Conservation (phyloP, 2,329 filamentous ascomycete genomes). For the Orbilia ellipsospora region DNA sequence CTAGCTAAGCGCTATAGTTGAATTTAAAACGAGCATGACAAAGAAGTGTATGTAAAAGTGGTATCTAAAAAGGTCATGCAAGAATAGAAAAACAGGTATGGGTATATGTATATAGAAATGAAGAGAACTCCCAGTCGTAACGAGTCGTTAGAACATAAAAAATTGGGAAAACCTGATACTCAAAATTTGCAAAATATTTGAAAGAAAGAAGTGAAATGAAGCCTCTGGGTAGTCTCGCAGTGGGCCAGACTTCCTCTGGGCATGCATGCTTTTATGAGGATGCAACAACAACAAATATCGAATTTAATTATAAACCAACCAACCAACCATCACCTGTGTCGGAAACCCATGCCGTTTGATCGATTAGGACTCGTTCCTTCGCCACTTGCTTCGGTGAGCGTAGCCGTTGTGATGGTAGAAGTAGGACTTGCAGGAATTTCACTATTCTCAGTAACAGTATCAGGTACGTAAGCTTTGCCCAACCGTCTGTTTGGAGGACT, state of each 20-base stretch:
- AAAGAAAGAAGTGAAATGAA: slow-evolving; percentile 1
- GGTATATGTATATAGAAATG: slow-evolving; percentile 49
- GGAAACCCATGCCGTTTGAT: neutral
- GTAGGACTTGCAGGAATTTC: slow-evolving; percentile 32
- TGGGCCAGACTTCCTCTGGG: too few species aligned
- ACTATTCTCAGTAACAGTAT: slow-evolving; percentile 41
- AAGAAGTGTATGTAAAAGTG: slow-evolving; percentile 1
- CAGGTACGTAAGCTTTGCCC: slow-evolving; percentile 35
- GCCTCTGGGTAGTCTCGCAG: neutral
- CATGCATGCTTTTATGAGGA: neutral
- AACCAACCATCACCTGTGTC: neutral
- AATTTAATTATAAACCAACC: neutral
- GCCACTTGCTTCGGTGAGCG: slow-evolving; percentile 32
- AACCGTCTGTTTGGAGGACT: slow-evolving; percentile 25
- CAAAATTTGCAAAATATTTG: neutral
- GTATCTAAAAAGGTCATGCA: slow-evolving; percentile 18
- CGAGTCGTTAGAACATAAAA: slow-evolving; percentile 33
- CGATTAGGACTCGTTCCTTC: slow-evolving; percentile 27
- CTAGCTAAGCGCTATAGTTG: slow-evolving; percentile 3
- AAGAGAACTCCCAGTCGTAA: slow-evolving; percentile 41
- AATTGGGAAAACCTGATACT: neutral
- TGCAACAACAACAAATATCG: too few species aligned
- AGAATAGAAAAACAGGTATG: slow-evolving; percentile 19
- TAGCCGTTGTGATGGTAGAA: slow-evolving; percentile 26
- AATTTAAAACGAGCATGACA: neutral